Evolutionary conservation across 1,284 basidiomycete genomes (phyloP).

Genomic region (Papiliotrema flavescens): DNA sequence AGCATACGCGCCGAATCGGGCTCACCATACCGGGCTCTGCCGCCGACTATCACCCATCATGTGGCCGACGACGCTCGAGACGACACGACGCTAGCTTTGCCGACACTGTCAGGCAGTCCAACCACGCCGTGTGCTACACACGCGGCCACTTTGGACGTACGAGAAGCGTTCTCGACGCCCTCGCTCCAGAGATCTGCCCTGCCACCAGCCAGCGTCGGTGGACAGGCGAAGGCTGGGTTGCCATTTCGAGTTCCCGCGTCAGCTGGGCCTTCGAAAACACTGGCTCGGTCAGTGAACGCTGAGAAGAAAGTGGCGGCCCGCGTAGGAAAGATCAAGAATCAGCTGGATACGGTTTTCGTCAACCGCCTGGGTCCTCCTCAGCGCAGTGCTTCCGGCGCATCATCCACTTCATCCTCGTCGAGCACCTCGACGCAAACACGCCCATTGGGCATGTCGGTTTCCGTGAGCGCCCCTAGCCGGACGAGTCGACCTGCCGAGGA

Average conservation of each 20-base stretch:
- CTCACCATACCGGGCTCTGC: constrained; percentile 21
- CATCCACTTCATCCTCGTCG: constrained; percentile 3
- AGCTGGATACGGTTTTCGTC: constrained; percentile 25
- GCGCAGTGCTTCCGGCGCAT: constrained; percentile 12
- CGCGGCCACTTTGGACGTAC: too few species aligned
- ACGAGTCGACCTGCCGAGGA: neutral
- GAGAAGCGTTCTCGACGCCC: too few species aligned
- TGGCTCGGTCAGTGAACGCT: neutral
- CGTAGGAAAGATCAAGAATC: constrained; percentile 18
- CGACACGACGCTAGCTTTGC: neutral
- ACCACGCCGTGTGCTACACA: too few species aligned
- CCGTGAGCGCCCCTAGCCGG: neutral
- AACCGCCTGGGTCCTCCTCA: constrained; percentile 19
- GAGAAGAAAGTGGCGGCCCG: constrained; percentile 12
- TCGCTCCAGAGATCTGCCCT: too few species aligned
- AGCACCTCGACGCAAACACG: neutral
- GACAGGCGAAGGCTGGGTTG: too few species aligned
- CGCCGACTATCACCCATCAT: neutral
- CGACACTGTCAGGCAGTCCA: neutral
- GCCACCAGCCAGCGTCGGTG: too few species aligned
- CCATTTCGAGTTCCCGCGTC: neutral
- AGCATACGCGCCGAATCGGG: constrained; percentile 21
- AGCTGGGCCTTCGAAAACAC: neutral
- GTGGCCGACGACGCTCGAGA: neutral
- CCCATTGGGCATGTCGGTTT: neutral